Evolutionary conservation across 768 basidiomycete genomes (phyloP), one percentile per base, ranked within the genome.

Genomic region (Auricularia cornea): DNA sequence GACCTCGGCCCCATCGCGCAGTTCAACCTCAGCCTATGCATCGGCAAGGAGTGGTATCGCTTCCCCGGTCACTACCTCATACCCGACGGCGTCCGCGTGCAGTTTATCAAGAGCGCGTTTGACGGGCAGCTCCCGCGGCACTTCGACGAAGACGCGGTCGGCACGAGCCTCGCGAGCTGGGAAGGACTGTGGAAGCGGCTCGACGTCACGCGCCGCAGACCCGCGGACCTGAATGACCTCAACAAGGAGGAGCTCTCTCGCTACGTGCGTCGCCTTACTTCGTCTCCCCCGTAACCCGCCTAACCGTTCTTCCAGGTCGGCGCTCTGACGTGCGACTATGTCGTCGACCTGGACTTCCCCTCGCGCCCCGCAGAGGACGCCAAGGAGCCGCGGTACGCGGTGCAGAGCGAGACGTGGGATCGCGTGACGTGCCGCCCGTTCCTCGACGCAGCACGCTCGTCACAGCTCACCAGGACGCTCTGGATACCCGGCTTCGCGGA

Each of bases 11-110:
- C 83, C 0, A 78, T 98, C 70, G 80, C 79, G 63, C 78, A 83
- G 14, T 84, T 94, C 69, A 82, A 86, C 63, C 76, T 98, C 63
- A 84, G 80, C 31, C 71, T 99, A 1, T 99, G 97, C 75, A 79
- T 90, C 60, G 92, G 89, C 59, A 95, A 94, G 73, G 97, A 99
- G 75, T 99, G 97, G 97, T 80, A 98, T 71, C 83, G 96, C 28
- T 99, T 94, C 80, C 91, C 94, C 2, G 85, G 92, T 3, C 89
- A 90, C 72, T 98, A 90, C 74, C 81, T 96, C 59, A 82, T 98
- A 26, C 94, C 95, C 1, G 83, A 87, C 63, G 89, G 85, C 30
- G 77, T 98, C 63, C 80, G 84, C 30, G 85, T 96, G n/a, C 82
- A 88, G 63, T 98, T 94, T 74, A 79, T 98, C 73, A 91, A 94